Evolutionary conservation across 345 rosid species (phyloP), one percentile per base, ranked within the genome.

Genomic region (Excoecaria cochinchinensis): DNA sequence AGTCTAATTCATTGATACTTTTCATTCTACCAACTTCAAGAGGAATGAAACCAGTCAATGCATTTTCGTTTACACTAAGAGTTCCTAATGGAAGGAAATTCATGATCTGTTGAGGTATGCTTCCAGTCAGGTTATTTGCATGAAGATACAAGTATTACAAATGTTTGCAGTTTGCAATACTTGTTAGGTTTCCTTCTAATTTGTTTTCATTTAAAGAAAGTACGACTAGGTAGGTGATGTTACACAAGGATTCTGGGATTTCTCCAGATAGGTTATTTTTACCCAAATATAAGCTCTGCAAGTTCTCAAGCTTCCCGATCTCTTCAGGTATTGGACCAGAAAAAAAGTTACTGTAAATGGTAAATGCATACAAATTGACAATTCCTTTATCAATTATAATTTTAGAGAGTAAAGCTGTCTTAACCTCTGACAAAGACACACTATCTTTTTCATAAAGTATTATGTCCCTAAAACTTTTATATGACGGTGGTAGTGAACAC

Each of bases 131-230:
- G 8, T 71, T 77, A 55, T 71, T 77, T 8, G 12, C 15, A 8
- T 40, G 10, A 9, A 77, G 17, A 9, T 52, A 6, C 48, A 77
- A 17, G 3, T 0, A 6, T 7, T 24, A 9, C n/a, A 77, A 31
- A 14, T 50, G 12, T 0, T 5, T 19, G 25, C 62, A 39, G 14
- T 62, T 39, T 6, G 10, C 69, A n/a, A 76, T 16, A 61, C 38
- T 61, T 15, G 74, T 60, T 48, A 76, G 70, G 21, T 58, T 62
- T 48, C 79, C 79, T 36, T 69, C 59, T 15, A 76, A 61, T 25
- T 51, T 42, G 42, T 82, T 82, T 4, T 1, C 0, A 0, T 5
- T 0, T 19, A 83, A 47, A 1, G 4, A 0, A n/a, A 77, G 61
- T 6, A 3, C 0, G 14, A 4, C 2, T 4, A 74, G 17, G 5